Evolutionary conservation across 345 rosid genomes (phyloP).

Genomic region (Abelmoschus esculentus): DNA sequence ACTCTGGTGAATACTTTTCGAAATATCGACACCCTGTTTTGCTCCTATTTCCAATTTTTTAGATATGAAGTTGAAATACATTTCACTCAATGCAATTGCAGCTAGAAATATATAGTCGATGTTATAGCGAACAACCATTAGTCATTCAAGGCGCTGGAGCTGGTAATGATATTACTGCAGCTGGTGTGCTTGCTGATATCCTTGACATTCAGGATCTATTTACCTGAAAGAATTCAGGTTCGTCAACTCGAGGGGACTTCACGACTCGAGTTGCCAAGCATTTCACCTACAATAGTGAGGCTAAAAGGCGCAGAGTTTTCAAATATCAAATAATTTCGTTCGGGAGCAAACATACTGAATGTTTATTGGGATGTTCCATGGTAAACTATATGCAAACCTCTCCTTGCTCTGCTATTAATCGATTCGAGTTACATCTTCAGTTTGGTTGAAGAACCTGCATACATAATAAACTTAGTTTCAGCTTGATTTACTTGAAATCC

Average conservation of each 20-base stretch:
- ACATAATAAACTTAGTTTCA: background rate
- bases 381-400: background rate
- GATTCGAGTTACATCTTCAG: background rate
- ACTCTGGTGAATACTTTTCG: background rate
- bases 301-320: background rate
- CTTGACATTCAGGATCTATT: slow-evolving; percentile 84
- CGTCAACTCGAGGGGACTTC: background rate
- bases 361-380: background rate
- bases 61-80: background rate
- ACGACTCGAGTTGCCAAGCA: background rate
- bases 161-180: slow-evolving; percentile 90
- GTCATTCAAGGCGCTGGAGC: slow-evolving; percentile 99
- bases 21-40: too few relatives aligned
- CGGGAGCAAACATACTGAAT: background rate
- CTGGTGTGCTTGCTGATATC: slow-evolving; percentile 87
- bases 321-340: background rate
- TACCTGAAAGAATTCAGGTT: slow-evolving; percentile 21
- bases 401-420: background rate
- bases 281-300: background rate
- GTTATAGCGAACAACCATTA: slow-evolving; percentile 68
- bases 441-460: slow-evolving; percentile 1
- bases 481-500: background rate
- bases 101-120: slow-evolving; percentile 79
- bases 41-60: background rate
- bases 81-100: slow-evolving; percentile 27